These are phyloP conservation scores for Saccharomyces eubayanus DNA, from an alignment of 805 yeast genomes.

Conservation along the genomic window DNA sequence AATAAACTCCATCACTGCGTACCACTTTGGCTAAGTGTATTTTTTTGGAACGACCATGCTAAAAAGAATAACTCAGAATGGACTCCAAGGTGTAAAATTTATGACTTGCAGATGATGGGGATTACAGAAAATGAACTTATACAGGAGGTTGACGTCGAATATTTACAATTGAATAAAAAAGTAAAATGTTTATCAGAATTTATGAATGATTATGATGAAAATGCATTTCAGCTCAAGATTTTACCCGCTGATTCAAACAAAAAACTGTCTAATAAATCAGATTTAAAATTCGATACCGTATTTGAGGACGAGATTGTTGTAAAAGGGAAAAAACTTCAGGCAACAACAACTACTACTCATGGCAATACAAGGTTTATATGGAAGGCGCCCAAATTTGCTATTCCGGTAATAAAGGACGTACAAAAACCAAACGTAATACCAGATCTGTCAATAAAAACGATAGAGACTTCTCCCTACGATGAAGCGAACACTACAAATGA, in stretches of 20 bases:
- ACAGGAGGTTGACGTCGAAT: conserved; percentile 52
- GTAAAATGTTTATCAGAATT: conserved; percentile 43
- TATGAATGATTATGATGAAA: conserved; percentile 61
- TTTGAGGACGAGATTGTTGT: neutral
- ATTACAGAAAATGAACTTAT: conserved; percentile 84
- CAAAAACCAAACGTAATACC: conserved; percentile 22
- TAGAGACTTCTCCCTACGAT: neutral
- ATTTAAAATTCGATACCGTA: neutral
- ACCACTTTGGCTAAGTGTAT: conserved; percentile 93
- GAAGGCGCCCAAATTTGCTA: conserved; percentile 22
- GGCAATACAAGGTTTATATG: conserved; percentile 15
- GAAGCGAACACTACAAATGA: neutral
- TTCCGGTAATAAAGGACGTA: conserved; percentile 19
- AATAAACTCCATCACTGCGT: conserved; percentile 59
- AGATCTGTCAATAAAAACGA: conserved; percentile 8
- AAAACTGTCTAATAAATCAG: neutral
- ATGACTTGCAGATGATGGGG: conserved; percentile 97
- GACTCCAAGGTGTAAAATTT: conserved; percentile 91
- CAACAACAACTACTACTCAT: neutral
- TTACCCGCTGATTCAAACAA: neutral
- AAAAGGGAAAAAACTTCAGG: neutral
- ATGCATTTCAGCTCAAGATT: conserved; percentile 35
- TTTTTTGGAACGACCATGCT: conserved; percentile 65
- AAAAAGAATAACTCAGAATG: conserved; percentile 45
- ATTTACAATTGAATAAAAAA: conserved; percentile 34